Percentiles rank a stretch among this genome's conserved stretches.
phyloP scores from a whole-genome alignment of 768 basidiomycete genomes.

The Lactarius sp. region DNA sequence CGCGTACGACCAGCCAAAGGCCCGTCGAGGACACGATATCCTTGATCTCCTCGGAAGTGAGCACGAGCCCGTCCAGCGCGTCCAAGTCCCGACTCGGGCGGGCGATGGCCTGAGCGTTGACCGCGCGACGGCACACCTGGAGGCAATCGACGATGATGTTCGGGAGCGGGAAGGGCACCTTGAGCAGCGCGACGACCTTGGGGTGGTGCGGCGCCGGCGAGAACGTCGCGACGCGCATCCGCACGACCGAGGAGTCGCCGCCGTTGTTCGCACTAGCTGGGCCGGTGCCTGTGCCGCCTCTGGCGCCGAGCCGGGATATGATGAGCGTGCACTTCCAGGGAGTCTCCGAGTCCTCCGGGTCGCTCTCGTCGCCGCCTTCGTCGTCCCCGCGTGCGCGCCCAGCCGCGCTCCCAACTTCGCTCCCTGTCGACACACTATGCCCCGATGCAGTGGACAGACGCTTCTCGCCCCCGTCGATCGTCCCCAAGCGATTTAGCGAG shows the following conservation, averaged over 20 bases:
- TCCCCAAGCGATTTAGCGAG: conserved; percentile 7
- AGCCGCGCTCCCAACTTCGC: conserved; percentile 9
- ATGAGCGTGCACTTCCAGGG: conserved; percentile 91
- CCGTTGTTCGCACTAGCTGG: neutral
- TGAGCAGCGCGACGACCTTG: conserved; percentile 86
- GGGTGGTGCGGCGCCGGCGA: conserved; percentile 95
- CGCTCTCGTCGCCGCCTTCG: conserved; percentile 68
- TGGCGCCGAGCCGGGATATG: conserved; percentile 42
- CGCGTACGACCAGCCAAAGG: conserved; percentile 87
- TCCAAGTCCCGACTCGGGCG: conserved; percentile 24
- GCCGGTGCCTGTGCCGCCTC: conserved; percentile 15
- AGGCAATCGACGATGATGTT: conserved; percentile 70
- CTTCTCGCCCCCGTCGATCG: conserved; percentile 2
- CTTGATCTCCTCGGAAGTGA: conserved; percentile 91
- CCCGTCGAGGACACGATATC: conserved; percentile 85
- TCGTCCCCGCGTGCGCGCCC: conserved; percentile 33
- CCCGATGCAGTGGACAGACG: conserved; percentile 19
- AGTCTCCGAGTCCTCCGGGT: conserved; percentile 94
- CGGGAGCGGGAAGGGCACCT: conserved; percentile 84
- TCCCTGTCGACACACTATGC: conserved; percentile 20
- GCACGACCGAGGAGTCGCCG: conserved; percentile 22
- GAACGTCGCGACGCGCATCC: conserved; percentile 75
- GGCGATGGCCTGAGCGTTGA: conserved; percentile 35
- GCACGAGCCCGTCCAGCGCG: conserved; percentile 44
- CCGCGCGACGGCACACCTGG: conserved; percentile 46